Evolutionary conservation across 345 rosid genomes (phyloP), one percentile per base, ranked within the genome.

Genomic region (Citrus mangshanensis): DNA sequence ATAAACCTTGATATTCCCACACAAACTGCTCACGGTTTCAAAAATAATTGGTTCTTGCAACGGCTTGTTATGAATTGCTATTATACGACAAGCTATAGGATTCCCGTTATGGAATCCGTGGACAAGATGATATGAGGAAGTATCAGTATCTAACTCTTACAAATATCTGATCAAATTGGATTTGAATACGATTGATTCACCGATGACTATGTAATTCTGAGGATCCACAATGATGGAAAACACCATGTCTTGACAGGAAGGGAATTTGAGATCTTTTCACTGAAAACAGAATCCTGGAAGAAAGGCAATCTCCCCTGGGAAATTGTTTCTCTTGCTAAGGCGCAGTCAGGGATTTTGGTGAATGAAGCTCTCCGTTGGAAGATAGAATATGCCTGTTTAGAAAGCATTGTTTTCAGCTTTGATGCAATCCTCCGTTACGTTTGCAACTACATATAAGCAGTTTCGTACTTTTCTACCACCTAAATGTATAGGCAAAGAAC

Each of bases 101-200:
- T 25, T 27, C 3, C n/a, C 6, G 42, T 3, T 54, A 35, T 67
- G 73, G 79, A 76, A 76, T 35, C 73, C 79, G 37, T 55, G 63
- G 9, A 66, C 65, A 4, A 25, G 54, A 35, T 9, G 54, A 1
- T 2, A 37, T 49, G 9, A 68, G 54, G 5, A 24, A 10, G 46
- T 38, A 22, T 30, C 30, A 34, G 3, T 32, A 34, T 65, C n/a
- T 9, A 40, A 40, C 13, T 10, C 13, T 40, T 9, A 40, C 46
- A 2, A 40, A 2, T 9, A 9, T 40, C 13, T 9, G 46, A 40
- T 40, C 46, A 40, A 40, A 40, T 38, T 37, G 30, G 71, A 68
- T 37, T 68, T 68, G 71, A 54, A 2, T 66, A 68, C 40, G 30
- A 68, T 24, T 21, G 24, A 9, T 68, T 49, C 18, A 68, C 71